Evolutionary conservation across 2,329 filamentous ascomycete species (phyloP), one percentile per base, ranked within the genome.

Genomic region (Metarhizium anisopliae): DNA sequence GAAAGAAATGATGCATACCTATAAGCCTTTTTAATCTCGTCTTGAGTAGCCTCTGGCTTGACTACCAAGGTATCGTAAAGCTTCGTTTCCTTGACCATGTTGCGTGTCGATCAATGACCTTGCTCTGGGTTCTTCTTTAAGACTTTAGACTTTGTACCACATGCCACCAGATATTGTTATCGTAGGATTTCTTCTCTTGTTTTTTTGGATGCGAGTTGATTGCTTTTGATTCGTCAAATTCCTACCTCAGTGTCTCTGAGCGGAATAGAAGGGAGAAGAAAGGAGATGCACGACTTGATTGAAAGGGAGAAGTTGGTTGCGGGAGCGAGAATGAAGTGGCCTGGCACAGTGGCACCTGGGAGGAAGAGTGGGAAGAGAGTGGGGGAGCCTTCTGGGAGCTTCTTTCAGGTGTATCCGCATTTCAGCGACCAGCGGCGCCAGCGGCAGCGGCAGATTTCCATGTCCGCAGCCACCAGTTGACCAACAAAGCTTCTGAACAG

Each of bases 21-120:
- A 72, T 96, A 96, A 57, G 85, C 94, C 71, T 97, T 99, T 72
- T 96, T 97, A 70, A 99, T 95, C 62, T 97, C 93, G 68, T 96
- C 93, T 73, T 95, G 90, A 29, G 84, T 81, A 29, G 92, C 90
- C 58, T 85, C 82, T 42, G 93, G 83, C 70, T 89, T 87, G 73
- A 96, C 77, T 69, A 80, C 78, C 66, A 99, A 80, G 60, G 84
- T 81, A 72, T 97, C 90, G 79, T 99, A 99, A 60, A 97, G 86
- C 74, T 95, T 96, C 54, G 89, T 94, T 78, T 97, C 93, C 66
- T 90, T 88, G 64, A 95, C 90, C 93, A 97, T 96, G 63, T 64
- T 83, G 72, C 64, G 59, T 52, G 52, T 18, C 51, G 36, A 51
- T 51, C 13, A 11, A 47, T 16, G 35, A 50, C 6, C 14, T 38